phyloP scores from a whole-genome alignment of 2,329 filamentous ascomycete species.

The Sphaerostilbella broomeana region DNA sequence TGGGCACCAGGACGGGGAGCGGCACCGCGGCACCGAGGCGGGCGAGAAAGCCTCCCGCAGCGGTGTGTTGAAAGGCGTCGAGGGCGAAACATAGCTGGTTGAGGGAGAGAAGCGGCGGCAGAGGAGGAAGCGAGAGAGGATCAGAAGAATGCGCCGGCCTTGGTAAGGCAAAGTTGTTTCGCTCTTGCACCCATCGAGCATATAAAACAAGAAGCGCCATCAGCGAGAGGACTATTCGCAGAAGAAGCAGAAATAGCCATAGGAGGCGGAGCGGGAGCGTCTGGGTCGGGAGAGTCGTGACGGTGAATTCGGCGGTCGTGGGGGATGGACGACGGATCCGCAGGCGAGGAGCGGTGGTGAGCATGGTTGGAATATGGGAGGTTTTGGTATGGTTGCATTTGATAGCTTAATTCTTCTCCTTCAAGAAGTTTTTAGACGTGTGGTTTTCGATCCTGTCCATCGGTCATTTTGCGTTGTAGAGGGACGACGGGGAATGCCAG shows the following conservation, averaged over 20 bases:
- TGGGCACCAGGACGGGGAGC: slow-evolving; percentile 33
- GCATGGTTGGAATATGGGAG: no score
- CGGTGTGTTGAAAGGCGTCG: slow-evolving; percentile 23
- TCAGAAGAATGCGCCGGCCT: slow-evolving; percentile 13
- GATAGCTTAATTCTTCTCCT: no score
- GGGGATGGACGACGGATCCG: slow-evolving; percentile 65
- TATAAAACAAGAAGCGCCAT: slow-evolving; percentile 43
- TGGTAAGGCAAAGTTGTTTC: slow-evolving; percentile 18
- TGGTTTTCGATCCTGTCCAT: no score
- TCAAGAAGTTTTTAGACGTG: no score
- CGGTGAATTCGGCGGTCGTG: slow-evolving; percentile 86
- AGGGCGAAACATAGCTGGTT: slow-evolving; percentile 23
- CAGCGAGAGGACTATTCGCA: slow-evolving; percentile 38
- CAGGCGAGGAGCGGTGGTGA: slow-evolving; percentile 54
- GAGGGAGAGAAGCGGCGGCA: slow-evolving; percentile 15
- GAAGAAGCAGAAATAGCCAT: slow-evolving; percentile 35
- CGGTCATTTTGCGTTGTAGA: no score
- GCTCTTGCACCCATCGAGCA: slow-evolving; percentile 37
- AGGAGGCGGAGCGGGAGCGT: slow-evolving; percentile 43
- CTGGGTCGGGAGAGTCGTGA: slow-evolving; percentile 65
- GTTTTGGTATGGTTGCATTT: no score
- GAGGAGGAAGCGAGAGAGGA: slow-evolving; percentile 8
- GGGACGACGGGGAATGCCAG: no score
- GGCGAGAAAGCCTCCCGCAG: slow-evolving; percentile 27
- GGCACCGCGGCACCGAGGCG: slow-evolving; percentile 30